phyloP scores from a whole-genome alignment of 345 rosid species.

The Eutrema japonicum region DNA sequence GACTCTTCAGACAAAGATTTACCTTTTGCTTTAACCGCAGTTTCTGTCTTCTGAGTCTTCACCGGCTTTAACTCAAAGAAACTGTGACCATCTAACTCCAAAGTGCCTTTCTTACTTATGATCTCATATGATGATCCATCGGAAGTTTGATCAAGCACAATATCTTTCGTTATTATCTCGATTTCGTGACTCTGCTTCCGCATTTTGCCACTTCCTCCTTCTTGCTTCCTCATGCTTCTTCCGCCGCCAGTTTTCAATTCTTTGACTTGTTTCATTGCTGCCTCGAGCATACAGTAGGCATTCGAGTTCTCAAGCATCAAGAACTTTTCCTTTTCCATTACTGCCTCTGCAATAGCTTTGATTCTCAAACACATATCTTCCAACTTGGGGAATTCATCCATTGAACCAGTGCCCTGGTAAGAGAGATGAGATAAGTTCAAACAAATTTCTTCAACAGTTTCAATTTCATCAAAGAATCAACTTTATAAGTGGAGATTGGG shows the following conservation, averaged over 20 bases:
- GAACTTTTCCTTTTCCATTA: constrained; percentile 63
- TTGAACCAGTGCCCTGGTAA: constrained; percentile 50
- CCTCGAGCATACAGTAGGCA: constrained; percentile 61
- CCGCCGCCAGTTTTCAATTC: constrained; percentile 50
- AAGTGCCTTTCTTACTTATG: constrained; percentile 59
- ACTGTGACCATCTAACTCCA: constrained; percentile 54
- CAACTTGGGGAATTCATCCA: constrained; percentile 36
- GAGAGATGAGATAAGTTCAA: constrained; percentile 26
- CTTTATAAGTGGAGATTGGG: neutral
- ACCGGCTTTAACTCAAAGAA: constrained; percentile 59
- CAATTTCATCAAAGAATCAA: neutral
- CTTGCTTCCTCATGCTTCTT: constrained; percentile 50
- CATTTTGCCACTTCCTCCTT: constrained; percentile 36
- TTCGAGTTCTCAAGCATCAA: constrained; percentile 54
- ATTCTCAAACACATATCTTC: constrained; percentile 61
- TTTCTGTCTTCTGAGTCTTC: constrained; percentile 54
- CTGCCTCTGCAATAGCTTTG: constrained; percentile 61
- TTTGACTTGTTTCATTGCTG: constrained; percentile 58
- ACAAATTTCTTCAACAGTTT: constrained; percentile 9
- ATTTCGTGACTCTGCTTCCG: constrained; percentile 54
- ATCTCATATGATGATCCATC: constrained; percentile 78
- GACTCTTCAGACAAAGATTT: constrained; percentile 64
- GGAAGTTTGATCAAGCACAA: constrained; percentile 86
- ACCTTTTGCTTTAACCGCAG: constrained; percentile 37
- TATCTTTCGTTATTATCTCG: constrained; percentile 80